A percentile compares a stretch with the other conserved stretches of the same genome.
phyloP scores from a whole-genome alignment of 2,329 filamentous ascomycete genomes.

The Dactylella cylindrospora region DNA sequence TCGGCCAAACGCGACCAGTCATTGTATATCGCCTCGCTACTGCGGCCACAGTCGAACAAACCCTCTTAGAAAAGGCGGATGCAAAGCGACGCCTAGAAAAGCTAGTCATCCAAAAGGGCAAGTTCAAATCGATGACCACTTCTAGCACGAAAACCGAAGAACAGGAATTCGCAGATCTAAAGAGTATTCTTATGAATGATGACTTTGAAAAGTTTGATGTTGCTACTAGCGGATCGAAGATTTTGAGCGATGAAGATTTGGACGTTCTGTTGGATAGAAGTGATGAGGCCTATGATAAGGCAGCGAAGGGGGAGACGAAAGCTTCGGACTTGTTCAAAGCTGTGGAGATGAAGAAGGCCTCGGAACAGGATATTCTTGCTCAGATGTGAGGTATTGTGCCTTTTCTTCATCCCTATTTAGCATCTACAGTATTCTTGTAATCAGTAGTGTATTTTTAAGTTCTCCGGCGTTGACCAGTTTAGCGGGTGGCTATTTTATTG shows the following conservation, averaged over 20 bases:
- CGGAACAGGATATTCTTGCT: conserved; percentile 37
- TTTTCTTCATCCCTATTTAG: too few species aligned
- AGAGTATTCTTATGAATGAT: conserved; percentile 67
- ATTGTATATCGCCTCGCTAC: conserved; percentile 93
- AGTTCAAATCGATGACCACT: conserved; percentile 67
- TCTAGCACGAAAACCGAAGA: conserved; percentile 60
- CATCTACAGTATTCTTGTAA: too few species aligned
- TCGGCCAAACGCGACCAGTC: conserved; percentile 88
- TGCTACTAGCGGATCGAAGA: conserved; percentile 60
- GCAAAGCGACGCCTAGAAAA: conserved; percentile 91
- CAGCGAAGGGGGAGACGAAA: conserved; percentile 35
- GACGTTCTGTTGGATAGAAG: conserved; percentile 75
- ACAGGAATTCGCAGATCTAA: conserved; percentile 55
- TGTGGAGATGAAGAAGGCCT: conserved; percentile 35
- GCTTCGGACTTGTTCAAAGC: conserved; percentile 42
- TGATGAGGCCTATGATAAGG: conserved; percentile 61
- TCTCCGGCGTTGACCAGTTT: too few species aligned
- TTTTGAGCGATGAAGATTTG: conserved; percentile 76
- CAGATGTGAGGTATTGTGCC: too few species aligned
- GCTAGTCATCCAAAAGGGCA: conserved; percentile 90
- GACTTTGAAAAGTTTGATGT: conserved; percentile 69
- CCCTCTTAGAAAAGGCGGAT: conserved; percentile 80
- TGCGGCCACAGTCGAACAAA: conserved; percentile 87
- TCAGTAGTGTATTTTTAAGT: too few species aligned
- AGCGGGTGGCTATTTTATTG: too few species aligned